A percentile compares a stretch with the other conserved stretches of the same genome.
Evolutionary conservation across 1,284 basidiomycete species (phyloP).

Genomic region (Clitocybe nebularis): DNA sequence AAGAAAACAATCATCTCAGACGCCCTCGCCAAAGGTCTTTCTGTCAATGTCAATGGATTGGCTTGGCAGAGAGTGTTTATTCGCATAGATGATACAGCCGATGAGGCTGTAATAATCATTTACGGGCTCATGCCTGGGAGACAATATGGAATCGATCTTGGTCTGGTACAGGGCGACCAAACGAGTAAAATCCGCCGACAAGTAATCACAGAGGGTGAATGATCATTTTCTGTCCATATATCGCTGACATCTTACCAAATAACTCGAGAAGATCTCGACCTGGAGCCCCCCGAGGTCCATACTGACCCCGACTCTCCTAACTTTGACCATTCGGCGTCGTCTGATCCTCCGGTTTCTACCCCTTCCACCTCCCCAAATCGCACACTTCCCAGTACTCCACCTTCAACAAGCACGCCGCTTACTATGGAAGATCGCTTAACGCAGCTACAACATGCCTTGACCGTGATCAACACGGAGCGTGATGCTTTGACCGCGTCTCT

Average conservation of each 20-base stretch:
- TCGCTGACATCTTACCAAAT: constrained; percentile 1
- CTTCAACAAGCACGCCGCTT: constrained; percentile 15
- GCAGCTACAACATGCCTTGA: constrained; percentile 58
- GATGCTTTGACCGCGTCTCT: constrained; percentile 56
- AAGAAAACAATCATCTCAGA: constrained; percentile 54
- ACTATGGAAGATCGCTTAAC: constrained; percentile 57
- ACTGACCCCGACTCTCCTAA: constrained; percentile 28
- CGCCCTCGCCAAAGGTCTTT: constrained; percentile 66
- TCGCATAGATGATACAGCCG: constrained; percentile 68
- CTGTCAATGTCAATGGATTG: constrained; percentile 71
- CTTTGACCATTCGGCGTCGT: constrained; percentile 23
- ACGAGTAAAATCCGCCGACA: constrained; percentile 48
- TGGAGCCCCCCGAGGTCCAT: constrained; percentile 36
- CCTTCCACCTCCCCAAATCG: constrained; percentile 31
- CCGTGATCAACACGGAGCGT: constrained; percentile 54
- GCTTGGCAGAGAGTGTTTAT: constrained; percentile 75
- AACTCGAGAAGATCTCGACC: constrained; percentile 23
- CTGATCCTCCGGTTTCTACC: constrained; percentile 25
- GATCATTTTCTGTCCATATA: constrained; percentile 11
- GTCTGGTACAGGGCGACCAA: constrained; percentile 59
- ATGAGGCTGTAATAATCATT: constrained; percentile 78
- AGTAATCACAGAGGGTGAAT: constrained; percentile 57
- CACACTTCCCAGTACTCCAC: constrained; percentile 27
- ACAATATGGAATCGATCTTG: constrained; percentile 77
- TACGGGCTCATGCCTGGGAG: constrained; percentile 77